Conservation (phyloP, 331 rosid genomes). For the Spiraea crenata region DNA sequence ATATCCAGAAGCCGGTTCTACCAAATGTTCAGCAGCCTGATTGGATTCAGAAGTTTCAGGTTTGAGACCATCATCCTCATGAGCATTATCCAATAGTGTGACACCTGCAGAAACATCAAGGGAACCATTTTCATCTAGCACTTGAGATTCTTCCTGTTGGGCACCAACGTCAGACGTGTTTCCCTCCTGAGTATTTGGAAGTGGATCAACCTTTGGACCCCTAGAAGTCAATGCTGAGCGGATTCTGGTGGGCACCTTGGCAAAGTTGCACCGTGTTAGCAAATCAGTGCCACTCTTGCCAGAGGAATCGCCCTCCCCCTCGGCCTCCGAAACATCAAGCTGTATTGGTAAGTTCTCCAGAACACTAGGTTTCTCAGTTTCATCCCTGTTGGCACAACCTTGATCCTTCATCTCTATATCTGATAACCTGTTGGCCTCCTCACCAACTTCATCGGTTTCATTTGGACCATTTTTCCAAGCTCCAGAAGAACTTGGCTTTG, state of each 20-base stretch:
- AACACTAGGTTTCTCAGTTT: conserved; percentile 39
- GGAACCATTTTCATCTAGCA: conserved; percentile 38
- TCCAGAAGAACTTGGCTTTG: conserved; percentile 40
- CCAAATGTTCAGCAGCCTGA: conserved; percentile 33
- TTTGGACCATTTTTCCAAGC: conserved; percentile 34
- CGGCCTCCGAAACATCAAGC: conserved; percentile 37
- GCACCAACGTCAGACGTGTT: conserved; percentile 18
- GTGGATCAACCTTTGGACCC: conserved; percentile 44
- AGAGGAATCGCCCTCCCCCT: conserved; percentile 39
- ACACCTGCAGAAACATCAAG: conserved; percentile 38
- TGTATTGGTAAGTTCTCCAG: conserved; percentile 40
- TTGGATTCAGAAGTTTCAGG: conserved; percentile 38
- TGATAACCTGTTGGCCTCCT: conserved; percentile 33
- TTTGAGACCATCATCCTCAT: conserved; percentile 37
- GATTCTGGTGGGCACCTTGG: conserved; percentile 77
- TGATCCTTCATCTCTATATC: conserved; percentile 48
- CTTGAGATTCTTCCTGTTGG: conserved; percentile 33
- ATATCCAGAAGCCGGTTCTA: conserved; percentile 40
- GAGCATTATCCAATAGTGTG: conserved; percentile 33
- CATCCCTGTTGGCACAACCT: conserved; percentile 34
- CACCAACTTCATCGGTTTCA: conserved; percentile 20
- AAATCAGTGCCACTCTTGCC: conserved; percentile 48
- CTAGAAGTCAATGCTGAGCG: conserved; percentile 61
- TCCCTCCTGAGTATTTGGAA: conserved; percentile 31
- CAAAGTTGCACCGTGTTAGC: conserved; percentile 57